Evolutionary conservation across 768 basidiomycete species (phyloP).

Genomic region (Hygrocybe coccinea): DNA sequence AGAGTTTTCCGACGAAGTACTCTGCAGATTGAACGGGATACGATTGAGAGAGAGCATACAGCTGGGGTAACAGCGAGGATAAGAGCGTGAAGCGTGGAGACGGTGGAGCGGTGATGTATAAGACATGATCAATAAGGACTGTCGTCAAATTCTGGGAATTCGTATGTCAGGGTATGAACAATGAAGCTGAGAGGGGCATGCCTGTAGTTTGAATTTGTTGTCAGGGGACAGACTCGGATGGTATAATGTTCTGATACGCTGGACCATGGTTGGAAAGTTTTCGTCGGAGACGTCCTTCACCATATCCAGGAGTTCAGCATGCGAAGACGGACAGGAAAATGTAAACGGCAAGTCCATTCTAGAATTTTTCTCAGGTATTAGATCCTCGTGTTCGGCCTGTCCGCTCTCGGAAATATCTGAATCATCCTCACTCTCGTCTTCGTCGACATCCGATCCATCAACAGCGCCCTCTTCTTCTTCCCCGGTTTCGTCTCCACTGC

Average conservation of each 20-base stretch:
- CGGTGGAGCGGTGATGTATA: constrained; percentile 66
- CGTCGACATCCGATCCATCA: constrained; percentile 90
- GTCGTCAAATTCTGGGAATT: constrained; percentile 56
- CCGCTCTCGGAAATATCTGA: constrained; percentile 40
- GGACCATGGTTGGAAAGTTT: constrained; percentile 74
- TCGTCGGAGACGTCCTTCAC: constrained; percentile 64
- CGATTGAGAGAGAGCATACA: constrained; percentile 69
- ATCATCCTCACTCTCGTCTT: constrained; percentile 35
- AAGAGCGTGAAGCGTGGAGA: constrained; percentile 56
- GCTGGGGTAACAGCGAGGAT: constrained; percentile 66
- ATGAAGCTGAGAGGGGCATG: constrained; percentile 28
- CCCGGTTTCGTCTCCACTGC: constrained; percentile 52
- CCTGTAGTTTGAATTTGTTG: constrained; percentile 91
- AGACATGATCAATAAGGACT: constrained; percentile 83
- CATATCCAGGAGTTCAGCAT: constrained; percentile 87
- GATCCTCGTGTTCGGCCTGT: constrained; percentile 43
- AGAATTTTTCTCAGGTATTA: constrained; percentile 31
- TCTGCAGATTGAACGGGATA: constrained; percentile 80
- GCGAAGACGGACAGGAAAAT: constrained; percentile 80
- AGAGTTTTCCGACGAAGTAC: constrained; percentile 75
- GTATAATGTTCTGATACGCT: constrained; percentile 85
- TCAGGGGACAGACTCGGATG: constrained; percentile 89
- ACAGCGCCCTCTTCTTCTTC: constrained; percentile 59
- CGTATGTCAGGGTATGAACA: constrained; percentile 5
- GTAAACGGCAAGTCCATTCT: constrained; percentile 78